Evolutionary conservation across 1,139 yeast genomes (phyloP).

Genomic region (Eremothecium gossypii): DNA sequence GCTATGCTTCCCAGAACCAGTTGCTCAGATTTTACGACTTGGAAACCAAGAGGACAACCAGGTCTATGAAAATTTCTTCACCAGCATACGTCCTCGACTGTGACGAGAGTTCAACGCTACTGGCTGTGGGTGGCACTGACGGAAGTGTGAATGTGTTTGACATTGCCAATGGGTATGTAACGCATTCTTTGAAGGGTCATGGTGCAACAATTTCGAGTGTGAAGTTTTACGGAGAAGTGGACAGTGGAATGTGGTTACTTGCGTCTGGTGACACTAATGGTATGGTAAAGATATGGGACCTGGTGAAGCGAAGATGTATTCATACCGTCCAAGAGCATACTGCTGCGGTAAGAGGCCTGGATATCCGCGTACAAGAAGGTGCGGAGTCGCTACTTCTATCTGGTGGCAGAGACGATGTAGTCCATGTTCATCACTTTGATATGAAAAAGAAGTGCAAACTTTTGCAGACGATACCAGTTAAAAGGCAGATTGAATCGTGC

Average conservation of each 20-base stretch:
- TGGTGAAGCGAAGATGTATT: constrained; percentile 65
- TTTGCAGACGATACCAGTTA: constrained; percentile 57
- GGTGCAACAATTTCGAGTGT: constrained; percentile 85
- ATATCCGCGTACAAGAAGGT: constrained; percentile 35
- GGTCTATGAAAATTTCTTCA: constrained; percentile 51
- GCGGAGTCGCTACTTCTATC: constrained; percentile 43
- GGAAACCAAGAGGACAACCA: constrained; percentile 39
- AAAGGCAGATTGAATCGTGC: constrained; percentile 72
- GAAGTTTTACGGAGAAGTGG: constrained; percentile 61
- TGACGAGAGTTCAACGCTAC: constrained; percentile 73
- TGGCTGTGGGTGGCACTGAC: constrained; percentile 94
- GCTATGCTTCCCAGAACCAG: constrained; percentile 75
- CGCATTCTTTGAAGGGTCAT: constrained; percentile 90
- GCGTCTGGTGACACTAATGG: constrained; percentile 90
- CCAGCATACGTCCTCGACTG: constrained; percentile 74
- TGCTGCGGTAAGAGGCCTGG: constrained; percentile 81
- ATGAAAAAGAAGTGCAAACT: constrained; percentile 45
- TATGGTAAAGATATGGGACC: constrained; percentile 77
- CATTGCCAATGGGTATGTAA: constrained; percentile 74
- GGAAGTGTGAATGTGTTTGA: constrained; percentile 92
- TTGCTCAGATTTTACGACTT: constrained; percentile 55
- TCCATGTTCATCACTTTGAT: constrained; percentile 42
- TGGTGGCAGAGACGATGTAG: constrained; percentile 84
- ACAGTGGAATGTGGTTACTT: constrained; percentile 65
- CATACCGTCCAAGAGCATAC: constrained; percentile 65